Percentiles rank a stretch among this genome's conserved stretches.
Conservation (phyloP, 2,329 filamentous ascomycete species). For the Fusarium oligoseptatum region DNA sequence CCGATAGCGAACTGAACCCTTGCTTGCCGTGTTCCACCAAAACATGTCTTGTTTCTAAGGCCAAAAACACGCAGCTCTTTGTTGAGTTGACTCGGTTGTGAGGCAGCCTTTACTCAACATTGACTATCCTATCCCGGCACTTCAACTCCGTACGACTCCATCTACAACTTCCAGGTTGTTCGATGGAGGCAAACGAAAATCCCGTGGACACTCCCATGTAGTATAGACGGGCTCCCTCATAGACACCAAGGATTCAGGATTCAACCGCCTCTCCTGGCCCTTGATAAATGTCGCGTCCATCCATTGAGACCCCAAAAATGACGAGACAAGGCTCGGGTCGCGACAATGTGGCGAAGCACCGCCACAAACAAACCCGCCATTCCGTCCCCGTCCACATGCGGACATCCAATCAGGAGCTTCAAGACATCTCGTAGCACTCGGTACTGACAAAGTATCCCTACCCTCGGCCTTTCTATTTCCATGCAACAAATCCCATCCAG, state of each 20-base stretch:
- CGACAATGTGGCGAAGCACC: slow-evolving; percentile 43
- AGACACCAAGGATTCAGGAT: slow-evolving; percentile 5
- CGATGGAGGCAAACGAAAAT: slow-evolving; percentile 18
- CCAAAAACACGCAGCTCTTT: not conserved
- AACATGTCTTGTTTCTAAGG: not conserved
- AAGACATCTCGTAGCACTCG: not conserved
- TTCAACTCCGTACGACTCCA: slow-evolving; percentile 14
- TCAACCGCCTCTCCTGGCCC: slow-evolving; percentile 6
- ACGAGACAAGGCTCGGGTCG: slow-evolving; percentile 35
- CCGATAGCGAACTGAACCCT: slow-evolving; percentile 7
- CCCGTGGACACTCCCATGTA: slow-evolving; percentile 19
- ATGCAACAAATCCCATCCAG: slow-evolving; percentile 28
- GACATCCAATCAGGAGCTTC: slow-evolving; percentile 20
- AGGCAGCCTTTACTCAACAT: slow-evolving; percentile 19
- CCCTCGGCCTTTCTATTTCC: slow-evolving; percentile 28
- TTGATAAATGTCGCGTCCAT: slow-evolving; percentile 15
- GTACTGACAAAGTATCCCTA: slow-evolving; percentile 9
- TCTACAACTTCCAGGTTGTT: slow-evolving; percentile 23
- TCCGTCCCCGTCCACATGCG: not conserved
- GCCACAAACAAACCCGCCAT: slow-evolving; percentile 34
- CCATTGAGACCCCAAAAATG: slow-evolving; percentile 19
- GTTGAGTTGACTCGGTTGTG: slow-evolving; percentile 1
- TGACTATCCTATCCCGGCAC: slow-evolving; percentile 23
- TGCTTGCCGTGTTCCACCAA: slow-evolving; percentile 7
- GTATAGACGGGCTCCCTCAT: slow-evolving; percentile 33